phyloP scores from a whole-genome alignment of 371 early-diverging fungal species.

The Rhizopus stolonifer region DNA sequence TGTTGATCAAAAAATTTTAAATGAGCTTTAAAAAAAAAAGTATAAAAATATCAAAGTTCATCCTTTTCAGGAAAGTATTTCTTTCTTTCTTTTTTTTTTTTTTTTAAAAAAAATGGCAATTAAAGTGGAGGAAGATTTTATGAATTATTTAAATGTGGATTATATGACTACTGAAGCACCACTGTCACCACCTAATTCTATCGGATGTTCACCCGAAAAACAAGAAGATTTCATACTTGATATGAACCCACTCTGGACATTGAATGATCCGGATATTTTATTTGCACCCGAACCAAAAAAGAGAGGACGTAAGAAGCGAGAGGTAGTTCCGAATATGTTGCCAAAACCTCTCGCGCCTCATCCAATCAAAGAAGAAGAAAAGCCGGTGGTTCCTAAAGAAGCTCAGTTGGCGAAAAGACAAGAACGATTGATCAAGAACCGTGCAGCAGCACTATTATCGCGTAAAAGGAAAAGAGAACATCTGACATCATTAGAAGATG shows the following conservation, averaged over 20 bases:
- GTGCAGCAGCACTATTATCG: constrained; percentile 87
- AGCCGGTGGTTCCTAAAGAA: constrained; percentile 21
- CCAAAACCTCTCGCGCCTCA: constrained; percentile 30
- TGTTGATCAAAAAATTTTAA: too few species aligned
- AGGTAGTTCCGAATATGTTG: background rate
- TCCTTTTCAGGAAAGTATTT: constrained; percentile 6
- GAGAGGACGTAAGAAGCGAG: constrained; percentile 47
- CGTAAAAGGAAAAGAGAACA: constrained; percentile 90
- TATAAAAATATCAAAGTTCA: background rate
- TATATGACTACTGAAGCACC: constrained; percentile 28
- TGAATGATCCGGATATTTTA: background rate
- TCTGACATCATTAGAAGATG: constrained; percentile 70
- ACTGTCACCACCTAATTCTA: constrained; percentile 16
- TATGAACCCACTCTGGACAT: background rate
- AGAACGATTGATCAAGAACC: constrained; percentile 87
- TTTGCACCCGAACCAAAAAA: constrained; percentile 39
- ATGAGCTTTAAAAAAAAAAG: background rate
- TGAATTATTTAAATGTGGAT: constrained; percentile 43
- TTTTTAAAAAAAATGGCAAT: constrained; percentile 6
- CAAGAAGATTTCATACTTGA: constrained; percentile 20
- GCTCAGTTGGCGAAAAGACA: constrained; percentile 68
- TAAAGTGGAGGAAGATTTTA: constrained; percentile 39
- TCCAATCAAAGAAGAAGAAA: background rate
- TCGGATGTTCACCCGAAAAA: background rate
- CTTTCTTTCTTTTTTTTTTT: constrained; percentile 2